phyloP scores from a whole-genome alignment of 1,139 yeast species.

The Lodderomyces parapsilosis region DNA sequence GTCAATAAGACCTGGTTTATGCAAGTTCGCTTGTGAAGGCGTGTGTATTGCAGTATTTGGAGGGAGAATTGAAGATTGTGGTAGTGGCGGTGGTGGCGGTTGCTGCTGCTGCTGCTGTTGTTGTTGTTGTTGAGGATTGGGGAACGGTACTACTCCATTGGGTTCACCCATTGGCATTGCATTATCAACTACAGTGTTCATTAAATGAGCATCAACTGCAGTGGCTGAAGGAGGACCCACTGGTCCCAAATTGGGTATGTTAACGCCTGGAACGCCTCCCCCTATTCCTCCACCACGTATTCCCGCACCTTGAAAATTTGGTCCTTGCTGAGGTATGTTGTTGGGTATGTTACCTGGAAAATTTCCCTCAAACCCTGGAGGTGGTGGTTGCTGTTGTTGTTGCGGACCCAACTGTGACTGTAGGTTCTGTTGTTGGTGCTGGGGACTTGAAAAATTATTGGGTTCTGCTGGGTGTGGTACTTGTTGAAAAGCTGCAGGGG shows the following conservation, averaged over 20 bases:
- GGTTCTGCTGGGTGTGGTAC: not conserved
- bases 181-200: not conserved
- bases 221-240: constrained; percentile 5
- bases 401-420: constrained; percentile 22
- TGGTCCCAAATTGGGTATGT: constrained; percentile 10
- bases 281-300: constrained; percentile 16
- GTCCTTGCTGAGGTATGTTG: constrained; percentile 18
- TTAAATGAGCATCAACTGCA: constrained; percentile 1
- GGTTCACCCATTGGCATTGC: constrained; percentile 1
- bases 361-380: constrained; percentile 5
- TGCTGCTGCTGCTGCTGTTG: too few species aligned
- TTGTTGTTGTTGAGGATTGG: constrained; percentile 3
- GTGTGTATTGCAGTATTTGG: not conserved
- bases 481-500: not conserved
- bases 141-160: not conserved
- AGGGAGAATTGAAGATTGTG: not conserved
- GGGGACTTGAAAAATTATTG: not conserved
- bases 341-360: constrained; percentile 8
- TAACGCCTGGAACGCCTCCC: constrained; percentile 15
- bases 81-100: too few species aligned
- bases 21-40: not conserved
- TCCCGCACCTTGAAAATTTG: constrained; percentile 7
- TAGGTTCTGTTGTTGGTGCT: constrained; percentile 31
- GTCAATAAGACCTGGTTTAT: not conserved
- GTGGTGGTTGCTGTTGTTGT: constrained; percentile 2